These are phyloP conservation scores for Emergomyces orientalis DNA, from an alignment of 2,329 filamentous ascomycete genomes.

Conservation along the genomic window DNA sequence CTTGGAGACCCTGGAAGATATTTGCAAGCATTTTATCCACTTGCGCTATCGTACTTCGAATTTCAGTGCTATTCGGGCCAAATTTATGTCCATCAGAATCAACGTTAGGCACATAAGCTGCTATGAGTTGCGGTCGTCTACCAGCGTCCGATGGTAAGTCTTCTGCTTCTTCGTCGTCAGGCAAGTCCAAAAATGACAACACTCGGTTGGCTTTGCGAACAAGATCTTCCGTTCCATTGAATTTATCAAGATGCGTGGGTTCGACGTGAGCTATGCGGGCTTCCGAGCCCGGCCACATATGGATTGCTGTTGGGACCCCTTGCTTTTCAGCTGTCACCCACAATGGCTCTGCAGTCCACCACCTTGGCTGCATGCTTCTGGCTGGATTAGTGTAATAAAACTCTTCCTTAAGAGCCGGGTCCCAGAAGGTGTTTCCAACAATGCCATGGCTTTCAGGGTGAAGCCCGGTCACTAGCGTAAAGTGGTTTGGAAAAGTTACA, in stretches of 20 bases:
- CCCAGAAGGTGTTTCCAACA: conserved; percentile 93
- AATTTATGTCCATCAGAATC: conserved; percentile 79
- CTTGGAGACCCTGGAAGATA: conserved; percentile 65
- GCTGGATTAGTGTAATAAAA: conserved; percentile 79
- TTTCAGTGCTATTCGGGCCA: conserved; percentile 92
- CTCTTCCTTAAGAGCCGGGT: conserved; percentile 62
- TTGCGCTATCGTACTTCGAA: conserved; percentile 63
- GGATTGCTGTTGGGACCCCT: conserved; percentile 68
- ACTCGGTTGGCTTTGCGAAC: conserved; percentile 68
- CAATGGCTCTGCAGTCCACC: conserved; percentile 91
- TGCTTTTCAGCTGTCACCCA: conserved; percentile 88
- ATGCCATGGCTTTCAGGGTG: conserved; percentile 90
- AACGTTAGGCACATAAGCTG: conserved; percentile 88
- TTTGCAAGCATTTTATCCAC: conserved; percentile 74
- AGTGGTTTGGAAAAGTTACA: conserved; percentile 95
- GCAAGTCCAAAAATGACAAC: conserved; percentile 73
- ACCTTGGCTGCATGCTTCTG: conserved; percentile 71
- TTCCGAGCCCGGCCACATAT: conserved; percentile 99
- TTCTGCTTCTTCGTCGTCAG: conserved; percentile 55
- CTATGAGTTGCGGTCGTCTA: conserved; percentile 78
- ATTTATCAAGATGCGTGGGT: conserved; percentile 75
- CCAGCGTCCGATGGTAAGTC: conserved; percentile 33
- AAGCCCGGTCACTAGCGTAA: conserved; percentile 81
- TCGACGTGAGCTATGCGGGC: conserved; percentile 68
- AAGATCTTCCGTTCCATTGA: conserved; percentile 66